Base-by-base conservation (phyloP, 2,329 filamentous ascomycete species). In the Huntiella moniliformis region DNA sequence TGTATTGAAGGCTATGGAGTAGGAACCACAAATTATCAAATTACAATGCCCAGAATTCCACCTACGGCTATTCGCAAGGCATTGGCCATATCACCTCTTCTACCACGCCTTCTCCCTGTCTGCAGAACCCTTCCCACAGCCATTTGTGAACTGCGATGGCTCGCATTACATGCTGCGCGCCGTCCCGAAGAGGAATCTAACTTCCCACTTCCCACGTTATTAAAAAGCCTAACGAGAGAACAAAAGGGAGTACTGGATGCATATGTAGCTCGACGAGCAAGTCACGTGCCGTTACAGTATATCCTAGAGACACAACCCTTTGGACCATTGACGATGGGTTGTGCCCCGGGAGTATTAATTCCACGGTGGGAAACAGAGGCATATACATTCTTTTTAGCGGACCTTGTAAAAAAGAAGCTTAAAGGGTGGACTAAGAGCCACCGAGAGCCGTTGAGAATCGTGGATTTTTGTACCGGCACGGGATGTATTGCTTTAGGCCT, bases 391-490 rank as follows among this genome's bases (percentile, higher is more conserved):
- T 63, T 75, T 53, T 63, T 82, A 8, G 71, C 69, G 33, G 56
- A 61, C 4, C 51, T 68, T 15, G 58, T 75, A 39, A 16, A 16
- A 39, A 39, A 22, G 38, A 16, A 8, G 5, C 13, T 38, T 39
- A 1, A 33, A 33, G 36, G 34, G 13, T 32, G 8, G 35, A 12
- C 17, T n/a, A 39, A 17, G n/a, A 33, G 15, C n/a, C 6, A 31
- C 5, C 6, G n/a, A 18, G 16, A 47, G 53, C 51, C 55, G 12
- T 54, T 92, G 10, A 70, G 68, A 10, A 65, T 96, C 36, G 60
- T 95, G 6, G 91, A 98, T 59, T 67, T 95, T 28, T 96, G 91
- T 60, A 87, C 85, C 0, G 91, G 91, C 7, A 84, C 82, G 4
- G 91, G 91, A 4, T 95, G 88, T 61, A 93, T 96, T 51, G 73